Conservation (phyloP, 495 filamentous ascomycete genomes). For the Penicillium cataractarum region DNA sequence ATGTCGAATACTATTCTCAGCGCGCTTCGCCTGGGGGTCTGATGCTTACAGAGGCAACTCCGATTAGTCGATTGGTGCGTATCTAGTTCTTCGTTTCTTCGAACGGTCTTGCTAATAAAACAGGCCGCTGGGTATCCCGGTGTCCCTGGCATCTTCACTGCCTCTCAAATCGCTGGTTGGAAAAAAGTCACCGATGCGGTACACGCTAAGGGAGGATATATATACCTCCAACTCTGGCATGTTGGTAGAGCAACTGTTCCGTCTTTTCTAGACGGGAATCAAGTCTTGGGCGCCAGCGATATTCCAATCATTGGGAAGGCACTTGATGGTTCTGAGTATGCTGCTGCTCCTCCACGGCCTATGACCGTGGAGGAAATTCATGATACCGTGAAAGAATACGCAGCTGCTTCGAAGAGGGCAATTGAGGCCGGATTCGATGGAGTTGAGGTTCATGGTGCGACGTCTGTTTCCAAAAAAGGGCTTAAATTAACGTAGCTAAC, state of each 20-base stretch:
- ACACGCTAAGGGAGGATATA: constrained; percentile 52
- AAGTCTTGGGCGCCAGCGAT: constrained; percentile 23
- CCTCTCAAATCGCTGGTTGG: constrained; percentile 52
- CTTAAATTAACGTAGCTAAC: not conserved
- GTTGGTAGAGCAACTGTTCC: constrained; percentile 51
- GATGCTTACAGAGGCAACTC: constrained; percentile 52
- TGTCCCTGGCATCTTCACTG: constrained; percentile 52
- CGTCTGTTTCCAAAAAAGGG: no score
- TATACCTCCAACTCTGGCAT: constrained; percentile 58
- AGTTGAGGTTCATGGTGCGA: constrained; percentile 56
- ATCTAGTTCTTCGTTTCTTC: not conserved
- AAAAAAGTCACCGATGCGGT: constrained; percentile 54
- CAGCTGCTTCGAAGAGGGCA: constrained; percentile 59
- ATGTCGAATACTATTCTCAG: constrained; percentile 55
- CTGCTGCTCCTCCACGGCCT: constrained; percentile 40
- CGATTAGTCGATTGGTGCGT: constrained; percentile 36
- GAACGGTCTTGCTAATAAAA: not conserved
- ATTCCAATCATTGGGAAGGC: constrained; percentile 33
- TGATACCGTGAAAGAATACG: constrained; percentile 50
- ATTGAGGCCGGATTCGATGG: constrained; percentile 65
- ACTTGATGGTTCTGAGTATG: constrained; percentile 32
- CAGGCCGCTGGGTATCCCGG: constrained; percentile 45
- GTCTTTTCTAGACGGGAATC: constrained; percentile 31
- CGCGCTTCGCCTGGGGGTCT: constrained; percentile 51
- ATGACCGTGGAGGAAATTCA: constrained; percentile 51